These are phyloP conservation scores for Fusarium coffeatum DNA, from an alignment of 2,329 filamentous ascomycete genomes.

Conservation along the genomic window DNA sequence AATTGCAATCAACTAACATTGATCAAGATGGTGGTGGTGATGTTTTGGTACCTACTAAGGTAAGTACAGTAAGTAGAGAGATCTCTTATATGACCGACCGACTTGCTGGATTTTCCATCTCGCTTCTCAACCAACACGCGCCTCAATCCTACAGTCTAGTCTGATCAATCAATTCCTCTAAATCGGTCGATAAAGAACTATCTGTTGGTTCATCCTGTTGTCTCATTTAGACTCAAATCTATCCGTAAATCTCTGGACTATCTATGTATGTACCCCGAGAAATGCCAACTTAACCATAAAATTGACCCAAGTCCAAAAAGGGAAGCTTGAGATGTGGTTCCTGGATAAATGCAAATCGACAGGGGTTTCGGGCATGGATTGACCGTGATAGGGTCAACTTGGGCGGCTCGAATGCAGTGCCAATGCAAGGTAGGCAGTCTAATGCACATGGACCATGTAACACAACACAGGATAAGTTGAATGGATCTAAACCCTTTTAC, in stretches of 20 bases:
- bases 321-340: conserved; percentile 36
- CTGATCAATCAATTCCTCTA: background rate
- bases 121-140: conserved; percentile 31
- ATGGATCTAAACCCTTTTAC: background rate
- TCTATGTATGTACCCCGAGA: background rate
- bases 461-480: background rate
- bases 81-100: conserved; percentile 28
- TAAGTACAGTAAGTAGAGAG: background rate
- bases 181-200: background rate
- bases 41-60: background rate
- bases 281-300: conserved; percentile 34
- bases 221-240: background rate
- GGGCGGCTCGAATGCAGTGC: conserved; percentile 20
- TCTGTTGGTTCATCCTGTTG: background rate
- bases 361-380: conserved; percentile 14
- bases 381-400: conserved; percentile 21
- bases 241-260: too few relatives aligned
- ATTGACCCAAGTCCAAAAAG: conserved; percentile 24
- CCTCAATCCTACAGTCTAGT: conserved; percentile 35
- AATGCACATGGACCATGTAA: conserved; percentile 10
- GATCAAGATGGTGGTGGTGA: background rate
- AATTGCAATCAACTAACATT: background rate
- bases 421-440: conserved; percentile 1
- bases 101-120: conserved; percentile 11
- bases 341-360: conserved; percentile 38